These are phyloP conservation scores for Sarocladium strictum DNA, from an alignment of 2,329 filamentous ascomycete species.

Conservation along the genomic window DNA sequence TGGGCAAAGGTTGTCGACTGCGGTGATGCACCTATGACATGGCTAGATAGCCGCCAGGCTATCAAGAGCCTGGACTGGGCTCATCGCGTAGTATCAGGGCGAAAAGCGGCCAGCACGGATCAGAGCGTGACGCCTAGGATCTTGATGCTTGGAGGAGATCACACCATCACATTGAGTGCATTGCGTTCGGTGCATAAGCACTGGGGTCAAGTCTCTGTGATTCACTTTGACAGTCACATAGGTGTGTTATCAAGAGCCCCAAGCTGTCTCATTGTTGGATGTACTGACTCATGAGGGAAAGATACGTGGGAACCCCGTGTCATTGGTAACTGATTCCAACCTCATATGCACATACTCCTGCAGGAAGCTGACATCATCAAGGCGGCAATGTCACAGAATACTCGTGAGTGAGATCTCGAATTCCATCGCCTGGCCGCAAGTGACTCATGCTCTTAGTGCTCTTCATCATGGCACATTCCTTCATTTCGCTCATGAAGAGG, in stretches of 20 bases:
- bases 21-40: constrained; percentile 76
- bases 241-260: constrained; percentile 52
- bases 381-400: constrained; percentile 26
- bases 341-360: not conserved
- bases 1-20: constrained; percentile 78
- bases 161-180: constrained; percentile 59
- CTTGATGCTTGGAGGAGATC: constrained; percentile 63
- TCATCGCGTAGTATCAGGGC: constrained; percentile 46
- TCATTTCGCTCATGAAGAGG: constrained; percentile 73
- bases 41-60: constrained; percentile 74
- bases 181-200: constrained; percentile 54
- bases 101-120: not conserved
- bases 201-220: constrained; percentile 56
- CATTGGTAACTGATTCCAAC: not conserved
- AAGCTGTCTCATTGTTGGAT: constrained; percentile 28
- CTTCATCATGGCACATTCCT: constrained; percentile 73
- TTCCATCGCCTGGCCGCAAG: not conserved
- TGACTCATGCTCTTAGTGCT: not conserved
- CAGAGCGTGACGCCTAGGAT: constrained; percentile 22
- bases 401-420: constrained; percentile 42
- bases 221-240: constrained; percentile 66
- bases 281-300: no score
- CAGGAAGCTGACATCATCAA: not conserved
- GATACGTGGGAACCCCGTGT: not conserved
- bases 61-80: constrained; percentile 72